Evolutionary conservation across 192 early-diverging fungal species (phyloP).

Genomic region (Piromyces sp.): DNA sequence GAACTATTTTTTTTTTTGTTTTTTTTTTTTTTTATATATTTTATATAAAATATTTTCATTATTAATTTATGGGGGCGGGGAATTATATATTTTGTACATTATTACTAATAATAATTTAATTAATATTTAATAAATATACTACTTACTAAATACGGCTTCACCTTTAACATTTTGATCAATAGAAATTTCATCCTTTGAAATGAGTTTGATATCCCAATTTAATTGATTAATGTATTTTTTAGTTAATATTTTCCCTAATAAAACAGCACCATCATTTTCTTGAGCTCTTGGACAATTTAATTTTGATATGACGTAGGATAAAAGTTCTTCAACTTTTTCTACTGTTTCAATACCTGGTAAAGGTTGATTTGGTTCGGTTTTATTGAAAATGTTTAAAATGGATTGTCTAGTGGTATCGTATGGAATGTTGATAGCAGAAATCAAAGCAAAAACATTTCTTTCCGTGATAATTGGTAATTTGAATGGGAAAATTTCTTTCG

Average conservation of each 20-base stretch:
- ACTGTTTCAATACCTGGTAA: conserved; percentile 44
- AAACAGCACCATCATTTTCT: conserved; percentile 1
- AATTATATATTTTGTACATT: too few relatives aligned
- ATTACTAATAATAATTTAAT: too few relatives aligned
- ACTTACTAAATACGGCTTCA: neutral
- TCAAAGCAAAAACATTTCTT: conserved; percentile 14
- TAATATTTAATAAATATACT: too few relatives aligned
- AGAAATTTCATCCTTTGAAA: neutral
- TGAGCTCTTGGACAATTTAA: conserved; percentile 16
- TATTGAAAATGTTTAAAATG: conserved; percentile 37
- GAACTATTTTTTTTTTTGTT: neutral
- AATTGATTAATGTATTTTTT: neutral
- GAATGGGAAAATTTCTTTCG: conserved; percentile 30
- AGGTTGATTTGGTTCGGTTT: conserved; percentile 59
- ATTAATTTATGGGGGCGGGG: too few relatives aligned
- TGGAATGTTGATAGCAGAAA: neutral
- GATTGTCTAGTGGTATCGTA: conserved; percentile 4
- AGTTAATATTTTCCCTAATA: neutral
- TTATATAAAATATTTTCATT: too few relatives aligned
- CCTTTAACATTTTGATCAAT: neutral
- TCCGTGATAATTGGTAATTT: conserved; percentile 21
- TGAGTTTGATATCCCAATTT: neutral
- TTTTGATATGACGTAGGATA: conserved; percentile 28
- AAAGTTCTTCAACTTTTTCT: conserved; percentile 47
- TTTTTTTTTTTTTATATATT: too few relatives aligned